Evolutionary conservation across 306 rosid species (phyloP).

Genomic region (Geum urbanum): DNA sequence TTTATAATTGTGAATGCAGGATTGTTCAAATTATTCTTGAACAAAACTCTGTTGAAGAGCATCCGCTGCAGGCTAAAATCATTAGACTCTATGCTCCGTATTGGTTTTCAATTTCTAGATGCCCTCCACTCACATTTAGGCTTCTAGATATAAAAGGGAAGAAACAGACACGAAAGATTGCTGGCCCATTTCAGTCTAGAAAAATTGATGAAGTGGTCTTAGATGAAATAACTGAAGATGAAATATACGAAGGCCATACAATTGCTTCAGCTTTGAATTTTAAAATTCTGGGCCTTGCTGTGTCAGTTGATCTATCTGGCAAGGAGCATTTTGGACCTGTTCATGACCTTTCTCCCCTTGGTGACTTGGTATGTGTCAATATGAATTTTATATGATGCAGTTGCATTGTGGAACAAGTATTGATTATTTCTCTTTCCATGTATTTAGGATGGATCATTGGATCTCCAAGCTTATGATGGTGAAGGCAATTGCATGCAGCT

Average conservation of each 20-base stretch:
- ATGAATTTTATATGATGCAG: conserved; percentile 6
- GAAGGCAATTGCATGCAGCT: conserved; percentile 75
- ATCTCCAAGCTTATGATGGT: conserved; percentile 68
- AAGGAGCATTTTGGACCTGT: conserved; percentile 70
- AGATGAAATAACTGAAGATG: conserved; percentile 91
- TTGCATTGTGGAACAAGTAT: background rate
- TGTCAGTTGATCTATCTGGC: conserved; percentile 63
- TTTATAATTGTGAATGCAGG: conserved; percentile 49
- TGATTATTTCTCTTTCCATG: conserved; percentile 15
- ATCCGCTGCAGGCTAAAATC: conserved; percentile 56
- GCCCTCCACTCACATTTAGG: conserved; percentile 80
- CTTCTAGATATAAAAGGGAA: conserved; percentile 61
- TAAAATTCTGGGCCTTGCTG: conserved; percentile 67
- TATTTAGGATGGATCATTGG: conserved; percentile 82
- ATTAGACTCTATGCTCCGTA: conserved; percentile 83
- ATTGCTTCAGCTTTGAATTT: conserved; percentile 80
- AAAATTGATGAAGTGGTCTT: conserved; percentile 42
- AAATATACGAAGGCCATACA: conserved; percentile 71
- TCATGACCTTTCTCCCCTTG: conserved; percentile 76
- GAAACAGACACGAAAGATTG: conserved; percentile 41
- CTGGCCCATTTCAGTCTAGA: conserved; percentile 43
- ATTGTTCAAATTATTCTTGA: conserved; percentile 83
- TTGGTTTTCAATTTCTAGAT: conserved; percentile 75
- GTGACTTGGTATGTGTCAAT: conserved; percentile 66
- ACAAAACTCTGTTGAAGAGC: conserved; percentile 58